Evolutionary conservation across 202 grass and related monocot genomes (phyloP), one percentile per base, ranked within the genome.

Genomic region (Panicum virgatum): DNA sequence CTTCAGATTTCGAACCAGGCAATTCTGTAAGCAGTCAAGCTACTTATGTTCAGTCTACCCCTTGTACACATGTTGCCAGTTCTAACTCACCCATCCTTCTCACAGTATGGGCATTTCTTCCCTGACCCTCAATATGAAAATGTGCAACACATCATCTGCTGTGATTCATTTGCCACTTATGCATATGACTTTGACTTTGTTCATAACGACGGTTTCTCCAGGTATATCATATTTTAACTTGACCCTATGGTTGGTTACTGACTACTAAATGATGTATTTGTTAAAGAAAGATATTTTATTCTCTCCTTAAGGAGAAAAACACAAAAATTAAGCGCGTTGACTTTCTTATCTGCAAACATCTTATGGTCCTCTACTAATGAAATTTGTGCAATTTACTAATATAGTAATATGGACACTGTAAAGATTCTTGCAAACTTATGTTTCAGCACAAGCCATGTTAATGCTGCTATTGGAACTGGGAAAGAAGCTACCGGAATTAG

Each of bases 141-240:
- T 79, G 96, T 98, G 79, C 96, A 98, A 76, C 96, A 98, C 85
- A 98, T 98, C 62, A 98, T 98, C 62, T 98, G 96, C 64, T 98
- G 96, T 48, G 96, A 98, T 90, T 96, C 96, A 75, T 96, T 98
- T 93, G 96, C 92, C 82, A 96, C 96, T 64, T 98, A 93, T 87
- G 92, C 92, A 57, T 98, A 98, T 87, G 96, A 98, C 83, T 98
- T 98, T 84, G 87, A 86, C 15, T 98, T 98, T 74, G 37, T 39
- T 37, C 80, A 83, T 90, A 70, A 76, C 16, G 83, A 88, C 16
- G 96, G 92, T 34, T 98, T 96, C 87, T 93, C 90, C 81, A 93
- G 96, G 96, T 98, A 93, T 62, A 34, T 20, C 46, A 34, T 34
- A 22, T 81, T 60, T 62, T 29, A 72, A 66, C 71, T 76, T 27